Conservation (phyloP, 1,139 yeast species). For the Torulaspora globosa region DNA sequence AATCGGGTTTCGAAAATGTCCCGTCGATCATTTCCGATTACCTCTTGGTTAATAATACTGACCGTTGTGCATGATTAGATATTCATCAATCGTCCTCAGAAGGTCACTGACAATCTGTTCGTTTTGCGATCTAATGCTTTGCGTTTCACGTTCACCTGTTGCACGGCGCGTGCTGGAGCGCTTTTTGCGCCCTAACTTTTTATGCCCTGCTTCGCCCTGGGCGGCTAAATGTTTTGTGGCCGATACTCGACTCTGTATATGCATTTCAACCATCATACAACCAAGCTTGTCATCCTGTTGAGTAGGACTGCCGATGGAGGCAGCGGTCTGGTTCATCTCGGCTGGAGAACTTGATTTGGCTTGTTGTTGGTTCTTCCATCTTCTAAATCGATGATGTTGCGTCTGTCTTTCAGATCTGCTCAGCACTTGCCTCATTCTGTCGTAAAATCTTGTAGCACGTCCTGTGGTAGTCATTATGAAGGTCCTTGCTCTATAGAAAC, state of each 20-base stretch:
- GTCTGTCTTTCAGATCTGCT: neutral
- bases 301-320: neutral
- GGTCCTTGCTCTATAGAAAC: neutral
- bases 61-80: neutral
- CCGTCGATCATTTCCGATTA: neutral
- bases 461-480: neutral
- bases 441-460: slow-evolving; percentile 1
- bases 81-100: slow-evolving; percentile 7
- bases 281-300: slow-evolving; percentile 3
- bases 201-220: neutral
- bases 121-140: neutral
- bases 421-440: neutral
- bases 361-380: neutral
- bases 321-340: neutral
- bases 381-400: neutral
- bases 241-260: slow-evolving; percentile 2
- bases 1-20: neutral
- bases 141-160: neutral
- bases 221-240: neutral
- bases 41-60: neutral
- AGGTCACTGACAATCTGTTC: slow-evolving; percentile 8
- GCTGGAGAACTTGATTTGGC: no score
- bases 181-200: neutral
- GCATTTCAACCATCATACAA: slow-evolving; percentile 9
- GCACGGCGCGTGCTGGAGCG: neutral